Percentiles rank a stretch among this genome's conserved stretches.
These are phyloP conservation scores for Fusarium metavorans DNA, from an alignment of 2,329 filamentous ascomycete genomes.

Conservation along the genomic window DNA sequence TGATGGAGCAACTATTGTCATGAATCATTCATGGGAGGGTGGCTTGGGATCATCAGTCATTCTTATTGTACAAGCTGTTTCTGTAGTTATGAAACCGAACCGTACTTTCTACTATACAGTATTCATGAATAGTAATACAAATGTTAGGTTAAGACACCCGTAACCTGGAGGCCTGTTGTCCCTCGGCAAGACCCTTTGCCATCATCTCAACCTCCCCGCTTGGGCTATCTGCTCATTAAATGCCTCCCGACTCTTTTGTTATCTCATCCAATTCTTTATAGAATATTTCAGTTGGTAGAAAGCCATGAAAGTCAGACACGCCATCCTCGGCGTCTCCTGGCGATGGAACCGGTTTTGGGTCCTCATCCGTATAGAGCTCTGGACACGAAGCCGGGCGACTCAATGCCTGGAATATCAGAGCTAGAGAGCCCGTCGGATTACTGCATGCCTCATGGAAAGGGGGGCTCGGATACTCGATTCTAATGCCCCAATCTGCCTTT, in stretches of 20 bases:
- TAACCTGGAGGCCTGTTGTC: neutral
- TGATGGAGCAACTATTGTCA: no score
- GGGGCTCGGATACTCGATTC: neutral
- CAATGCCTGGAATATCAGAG: neutral
- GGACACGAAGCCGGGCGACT: neutral
- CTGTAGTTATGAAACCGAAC: neutral
- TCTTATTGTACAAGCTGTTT: neutral
- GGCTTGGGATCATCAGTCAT: neutral
- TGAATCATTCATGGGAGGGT: no score
- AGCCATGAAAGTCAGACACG: rapidly evolving
- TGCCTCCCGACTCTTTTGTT: neutral
- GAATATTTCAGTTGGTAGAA: neutral
- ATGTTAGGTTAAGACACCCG: neutral
- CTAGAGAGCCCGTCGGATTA: neutral
- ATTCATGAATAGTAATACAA: neutral
- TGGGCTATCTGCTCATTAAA: neutral
- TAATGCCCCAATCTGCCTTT: neutral
- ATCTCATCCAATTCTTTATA: neutral
- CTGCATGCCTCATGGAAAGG: no score
- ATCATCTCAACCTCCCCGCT: neutral
- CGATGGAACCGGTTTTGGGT: rapidly evolving
- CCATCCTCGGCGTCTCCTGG: neutral
- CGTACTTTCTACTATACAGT: no score
- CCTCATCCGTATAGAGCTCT: neutral
- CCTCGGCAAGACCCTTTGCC: no score